A percentile compares a stretch with the other conserved stretches of the same genome.
Evolutionary conservation across 352 stramenopile genomes (phyloP).

Genomic region (Plasmopara viticola): DNA sequence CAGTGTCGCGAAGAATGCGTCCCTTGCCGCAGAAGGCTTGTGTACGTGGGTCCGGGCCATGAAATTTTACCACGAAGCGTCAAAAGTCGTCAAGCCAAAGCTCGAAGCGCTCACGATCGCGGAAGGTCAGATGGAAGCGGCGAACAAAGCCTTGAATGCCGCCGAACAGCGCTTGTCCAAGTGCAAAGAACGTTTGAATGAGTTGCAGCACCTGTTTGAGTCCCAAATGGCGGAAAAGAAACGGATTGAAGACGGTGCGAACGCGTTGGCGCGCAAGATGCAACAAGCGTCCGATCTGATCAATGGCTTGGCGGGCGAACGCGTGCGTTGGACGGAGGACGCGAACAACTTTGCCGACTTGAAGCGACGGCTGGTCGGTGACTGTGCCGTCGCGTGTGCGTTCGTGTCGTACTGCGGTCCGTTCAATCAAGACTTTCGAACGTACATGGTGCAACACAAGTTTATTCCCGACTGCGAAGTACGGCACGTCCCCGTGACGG

Average conservation of each 20-base stretch:
- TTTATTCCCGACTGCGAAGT: conserved; percentile 92
- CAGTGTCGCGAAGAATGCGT: conserved; percentile 95
- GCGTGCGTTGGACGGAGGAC: conserved; percentile 96
- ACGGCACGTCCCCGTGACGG: conserved; percentile 90
- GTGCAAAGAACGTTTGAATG: conserved; percentile 92
- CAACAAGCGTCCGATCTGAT: conserved; percentile 96
- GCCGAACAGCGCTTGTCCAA: conserved; percentile 90
- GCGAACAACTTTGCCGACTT: conserved; percentile 96
- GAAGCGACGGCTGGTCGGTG: conserved; percentile 93
- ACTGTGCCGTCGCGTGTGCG: conserved; percentile 95
- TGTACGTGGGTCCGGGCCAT: conserved; percentile 97
- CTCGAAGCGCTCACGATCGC: conserved; percentile 95
- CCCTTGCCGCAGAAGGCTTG: conserved; percentile 92
- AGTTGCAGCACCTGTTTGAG: conserved; percentile 96
- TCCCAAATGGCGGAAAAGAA: conserved; percentile 97
- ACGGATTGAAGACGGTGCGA: conserved; percentile 94
- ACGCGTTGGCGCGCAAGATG: conserved; percentile 95
- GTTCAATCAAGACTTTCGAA: conserved; percentile 97
- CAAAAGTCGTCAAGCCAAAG: conserved; percentile 98
- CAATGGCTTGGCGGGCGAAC: conserved; percentile 93
- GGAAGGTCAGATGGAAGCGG: conserved; percentile 95
- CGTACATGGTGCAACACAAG: conserved; percentile 95
- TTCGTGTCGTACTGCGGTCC: conserved; percentile 98
- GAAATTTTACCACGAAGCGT: conserved; percentile 98
- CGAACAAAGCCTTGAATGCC: conserved; percentile 93